Percentiles rank a stretch among this genome's conserved stretches.
Conservation (phyloP, 2,329 filamentous ascomycete genomes). For the Fusarium bulbicola region DNA sequence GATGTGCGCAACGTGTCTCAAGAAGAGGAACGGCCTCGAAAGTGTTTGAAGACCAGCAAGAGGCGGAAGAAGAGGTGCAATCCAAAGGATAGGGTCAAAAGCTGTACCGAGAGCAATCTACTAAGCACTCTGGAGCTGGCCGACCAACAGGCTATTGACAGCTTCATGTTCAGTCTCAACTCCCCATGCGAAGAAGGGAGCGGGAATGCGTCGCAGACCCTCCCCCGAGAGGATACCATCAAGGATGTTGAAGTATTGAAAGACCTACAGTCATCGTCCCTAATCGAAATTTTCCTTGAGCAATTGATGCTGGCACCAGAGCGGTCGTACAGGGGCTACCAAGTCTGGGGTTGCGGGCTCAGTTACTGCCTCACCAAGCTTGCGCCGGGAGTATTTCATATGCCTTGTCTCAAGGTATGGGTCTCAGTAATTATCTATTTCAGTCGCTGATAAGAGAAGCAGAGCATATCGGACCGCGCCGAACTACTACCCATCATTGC, state of each 20-base stretch:
- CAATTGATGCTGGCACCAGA: constrained; percentile 41
- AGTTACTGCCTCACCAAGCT: constrained; percentile 41
- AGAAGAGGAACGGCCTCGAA: not conserved
- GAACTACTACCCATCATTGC: constrained; percentile 43
- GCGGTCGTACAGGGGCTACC: constrained; percentile 36
- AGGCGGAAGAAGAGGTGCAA: constrained; percentile 15
- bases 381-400: constrained; percentile 50
- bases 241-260: constrained; percentile 1
- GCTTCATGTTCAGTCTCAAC: constrained; percentile 42
- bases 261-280: not conserved
- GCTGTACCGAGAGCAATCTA: not conserved
- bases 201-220: not conserved
- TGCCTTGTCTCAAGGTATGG: constrained; percentile 48
- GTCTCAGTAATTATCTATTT: not conserved
- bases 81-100: not conserved
- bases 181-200: not conserved
- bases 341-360: constrained; percentile 19
- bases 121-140: constrained; percentile 23
- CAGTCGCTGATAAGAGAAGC: constrained; percentile 7
- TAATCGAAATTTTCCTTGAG: constrained; percentile 37
- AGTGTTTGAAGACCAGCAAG: not conserved
- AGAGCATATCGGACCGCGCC: constrained; percentile 43
- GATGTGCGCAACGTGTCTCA: constrained; percentile 22
- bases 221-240: not conserved
- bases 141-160: constrained; percentile 45